Evolutionary conservation across 352 stramenopile genomes (phyloP).

Genomic region (Phytopythium boreale): DNA sequence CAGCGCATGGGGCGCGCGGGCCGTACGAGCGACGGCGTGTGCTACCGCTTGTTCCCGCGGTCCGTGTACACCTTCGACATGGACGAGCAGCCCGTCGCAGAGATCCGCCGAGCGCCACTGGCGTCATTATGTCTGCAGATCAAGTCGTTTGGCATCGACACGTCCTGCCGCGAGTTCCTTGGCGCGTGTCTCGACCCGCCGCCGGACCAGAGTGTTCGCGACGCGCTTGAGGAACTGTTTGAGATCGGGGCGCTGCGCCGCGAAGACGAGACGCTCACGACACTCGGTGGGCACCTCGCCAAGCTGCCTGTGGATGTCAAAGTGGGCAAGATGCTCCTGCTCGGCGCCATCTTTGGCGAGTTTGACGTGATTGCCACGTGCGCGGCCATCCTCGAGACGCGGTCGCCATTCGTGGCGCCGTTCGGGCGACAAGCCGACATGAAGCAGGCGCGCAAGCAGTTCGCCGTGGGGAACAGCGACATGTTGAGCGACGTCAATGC

Average conservation of each 20-base stretch:
- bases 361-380: conserved; percentile 66
- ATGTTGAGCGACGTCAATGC: conserved; percentile 77
- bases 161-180: conserved; percentile 84
- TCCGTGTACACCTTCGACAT: conserved; percentile 78
- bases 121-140: conserved; percentile 96
- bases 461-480: conserved; percentile 60
- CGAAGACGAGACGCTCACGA: conserved; percentile 83
- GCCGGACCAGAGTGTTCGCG: conserved; percentile 76
- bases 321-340: conserved; percentile 97
- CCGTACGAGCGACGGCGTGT: conserved; percentile 87
- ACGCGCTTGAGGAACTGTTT: conserved; percentile 89
- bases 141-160: conserved; percentile 80
- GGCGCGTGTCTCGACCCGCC: conserved; percentile 91
- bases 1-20: conserved; percentile 89
- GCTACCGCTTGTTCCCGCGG: conserved; percentile 87
- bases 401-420: conserved; percentile 79
- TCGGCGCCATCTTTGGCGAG: conserved; percentile 92
- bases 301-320: conserved; percentile 95
- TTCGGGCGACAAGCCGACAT: conserved; percentile 70
- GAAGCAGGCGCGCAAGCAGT: conserved; percentile 55
- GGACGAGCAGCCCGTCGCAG: conserved; percentile 81
- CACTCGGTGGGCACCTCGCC: conserved; percentile 91
- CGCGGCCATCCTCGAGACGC: conserved; percentile 72
- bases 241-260: conserved; percentile 84
- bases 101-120: conserved; percentile 95